phyloP scores from a whole-genome alignment of 139 green algal genomes.

The Spirogloea muscicola region DNA sequence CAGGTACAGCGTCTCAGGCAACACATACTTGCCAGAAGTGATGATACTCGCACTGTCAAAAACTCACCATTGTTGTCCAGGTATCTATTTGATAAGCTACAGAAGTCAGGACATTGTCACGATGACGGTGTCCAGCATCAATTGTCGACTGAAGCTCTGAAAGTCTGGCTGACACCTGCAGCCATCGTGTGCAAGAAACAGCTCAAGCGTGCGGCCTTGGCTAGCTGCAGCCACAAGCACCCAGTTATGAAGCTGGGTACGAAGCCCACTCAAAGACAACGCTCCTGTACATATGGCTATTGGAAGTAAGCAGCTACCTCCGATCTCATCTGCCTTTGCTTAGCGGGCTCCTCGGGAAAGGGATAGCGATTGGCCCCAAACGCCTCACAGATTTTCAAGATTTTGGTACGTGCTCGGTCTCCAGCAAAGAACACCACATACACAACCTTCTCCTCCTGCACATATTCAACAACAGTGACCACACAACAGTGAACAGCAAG shows the following conservation, averaged over 20 bases:
- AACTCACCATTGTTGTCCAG: slow-evolving; percentile 56
- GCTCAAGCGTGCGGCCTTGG: too few relatives aligned
- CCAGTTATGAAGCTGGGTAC: too few relatives aligned
- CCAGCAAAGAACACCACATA: slow-evolving; percentile 98
- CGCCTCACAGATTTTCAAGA: slow-evolving; percentile 94
- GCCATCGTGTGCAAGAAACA: too few relatives aligned
- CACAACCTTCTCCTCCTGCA: slow-evolving; percentile 74
- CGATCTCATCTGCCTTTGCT: slow-evolving; percentile 81
- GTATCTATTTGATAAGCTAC: slow-evolving; percentile 64
- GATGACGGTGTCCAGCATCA: slow-evolving; percentile 73
- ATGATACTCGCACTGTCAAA: too few relatives aligned
- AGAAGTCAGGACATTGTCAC: slow-evolving; percentile 64
- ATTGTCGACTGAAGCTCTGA: slow-evolving; percentile 87
- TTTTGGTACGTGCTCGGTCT: slow-evolving; percentile 84
- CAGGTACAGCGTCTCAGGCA: too few relatives aligned
- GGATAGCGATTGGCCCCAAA: slow-evolving; percentile 95
- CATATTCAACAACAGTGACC: neutral
- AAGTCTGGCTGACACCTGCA: slow-evolving; percentile 70
- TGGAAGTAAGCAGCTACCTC: too few relatives aligned
- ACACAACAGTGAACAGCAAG: too few relatives aligned
- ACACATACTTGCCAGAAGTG: too few relatives aligned
- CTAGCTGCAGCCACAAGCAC: too few relatives aligned
- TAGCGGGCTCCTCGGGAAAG: slow-evolving; percentile 84
- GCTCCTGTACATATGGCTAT: too few relatives aligned
- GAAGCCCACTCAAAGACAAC: too few relatives aligned